phyloP scores from a whole-genome alignment of 257 asterid genomes.

The Petunia axillaris region DNA sequence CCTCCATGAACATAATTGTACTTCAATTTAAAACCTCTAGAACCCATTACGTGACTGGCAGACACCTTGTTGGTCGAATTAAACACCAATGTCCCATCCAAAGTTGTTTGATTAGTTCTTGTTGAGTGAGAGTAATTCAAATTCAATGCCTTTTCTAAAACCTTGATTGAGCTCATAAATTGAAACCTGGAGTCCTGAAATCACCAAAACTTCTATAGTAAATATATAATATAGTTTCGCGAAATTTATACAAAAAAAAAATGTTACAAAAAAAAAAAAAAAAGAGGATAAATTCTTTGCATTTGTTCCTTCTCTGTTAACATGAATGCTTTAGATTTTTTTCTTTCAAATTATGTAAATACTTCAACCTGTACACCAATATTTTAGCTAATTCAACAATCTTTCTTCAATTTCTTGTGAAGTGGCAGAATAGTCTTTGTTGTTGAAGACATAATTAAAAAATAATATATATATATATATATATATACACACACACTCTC shows the following conservation, averaged over 20 bases:
- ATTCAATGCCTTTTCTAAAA: conserved; percentile 79
- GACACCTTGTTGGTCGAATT: conserved; percentile 88
- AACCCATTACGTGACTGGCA: conserved; percentile 75
- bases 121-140: conserved; percentile 72
- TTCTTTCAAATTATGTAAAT: too few species aligned
- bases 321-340: too few species aligned
- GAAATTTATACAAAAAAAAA: not conserved
- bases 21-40: conserved; percentile 67
- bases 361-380: too few species aligned
- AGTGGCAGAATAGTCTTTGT: too few species aligned
- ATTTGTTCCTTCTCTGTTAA: too few species aligned
- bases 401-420: too few species aligned
- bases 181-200: conserved; percentile 87
- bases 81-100: conserved; percentile 76
- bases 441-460: too few species aligned
- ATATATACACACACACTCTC: too few species aligned
- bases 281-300: not conserved
- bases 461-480: too few species aligned
- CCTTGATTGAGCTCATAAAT: conserved; percentile 71
- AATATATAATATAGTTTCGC: not conserved
- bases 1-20: conserved; percentile 56
- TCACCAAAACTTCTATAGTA: not conserved
- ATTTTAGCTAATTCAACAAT: too few species aligned
- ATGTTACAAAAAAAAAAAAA: not conserved
- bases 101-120: conserved; percentile 56